phyloP scores from a whole-genome alignment of 2,329 filamentous ascomycete species.

The Epichloe glyceriae region DNA sequence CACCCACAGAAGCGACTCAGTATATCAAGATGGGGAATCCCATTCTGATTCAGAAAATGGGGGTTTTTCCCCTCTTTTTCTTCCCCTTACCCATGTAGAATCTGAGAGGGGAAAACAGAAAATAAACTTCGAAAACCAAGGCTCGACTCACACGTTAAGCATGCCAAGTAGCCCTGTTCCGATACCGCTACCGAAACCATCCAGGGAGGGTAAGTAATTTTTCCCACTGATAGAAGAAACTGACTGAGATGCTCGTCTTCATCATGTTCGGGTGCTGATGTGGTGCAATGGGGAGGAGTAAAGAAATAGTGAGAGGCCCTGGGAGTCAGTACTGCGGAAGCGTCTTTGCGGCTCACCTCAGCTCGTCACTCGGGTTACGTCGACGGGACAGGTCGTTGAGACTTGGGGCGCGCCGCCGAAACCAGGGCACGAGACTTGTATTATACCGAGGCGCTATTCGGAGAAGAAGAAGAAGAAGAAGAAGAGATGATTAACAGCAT shows the following conservation, averaged over 20 bases:
- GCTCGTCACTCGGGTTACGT: not conserved
- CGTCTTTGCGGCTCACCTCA: slow-evolving; percentile 7
- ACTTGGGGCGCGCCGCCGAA: slow-evolving; percentile 7
- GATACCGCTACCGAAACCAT: slow-evolving; percentile 1
- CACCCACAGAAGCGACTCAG: not conserved
- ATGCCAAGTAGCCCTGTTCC: slow-evolving; percentile 6
- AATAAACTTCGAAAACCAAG: not conserved
- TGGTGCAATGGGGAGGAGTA: not conserved
- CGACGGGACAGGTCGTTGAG: slow-evolving; percentile 4
- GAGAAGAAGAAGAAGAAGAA: not conserved
- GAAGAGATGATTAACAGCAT: not conserved
- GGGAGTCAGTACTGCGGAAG: slow-evolving; percentile 7
- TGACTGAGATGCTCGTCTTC: not conserved
- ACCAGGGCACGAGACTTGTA: slow-evolving; percentile 1
- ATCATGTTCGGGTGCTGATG: not conserved
- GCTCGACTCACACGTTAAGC: not conserved
- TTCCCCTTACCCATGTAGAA: not conserved
- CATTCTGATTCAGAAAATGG: not conserved
- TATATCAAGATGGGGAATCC: not conserved
- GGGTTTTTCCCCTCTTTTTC: not conserved
- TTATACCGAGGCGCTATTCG: not conserved
- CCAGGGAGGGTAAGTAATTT: not conserved
- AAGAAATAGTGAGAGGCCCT: not conserved
- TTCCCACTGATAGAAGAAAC: not conserved
- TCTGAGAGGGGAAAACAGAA: not conserved